phyloP scores from a whole-genome alignment of 2,329 filamentous ascomycete genomes.

The Zymoseptoria brevis region DNA sequence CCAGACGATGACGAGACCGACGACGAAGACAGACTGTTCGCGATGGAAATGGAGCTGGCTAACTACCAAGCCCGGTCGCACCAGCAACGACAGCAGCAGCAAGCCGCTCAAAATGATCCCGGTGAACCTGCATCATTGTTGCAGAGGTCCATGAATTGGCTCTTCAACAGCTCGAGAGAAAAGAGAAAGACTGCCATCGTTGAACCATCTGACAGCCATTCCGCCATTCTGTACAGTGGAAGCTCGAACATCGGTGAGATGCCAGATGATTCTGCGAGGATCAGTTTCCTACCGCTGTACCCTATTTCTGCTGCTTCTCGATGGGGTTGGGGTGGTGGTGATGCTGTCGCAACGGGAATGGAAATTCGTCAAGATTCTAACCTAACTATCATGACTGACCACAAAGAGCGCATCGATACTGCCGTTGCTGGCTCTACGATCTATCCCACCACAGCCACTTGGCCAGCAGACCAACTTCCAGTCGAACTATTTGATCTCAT shows the following conservation, averaged over 20 bases:
- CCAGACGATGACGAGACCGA: slow-evolving; percentile 2
- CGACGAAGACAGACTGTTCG: neutral
- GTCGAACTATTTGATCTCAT: slow-evolving; percentile 57
- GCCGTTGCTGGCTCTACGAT: neutral
- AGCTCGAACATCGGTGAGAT: neutral
- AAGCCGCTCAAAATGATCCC: neutral
- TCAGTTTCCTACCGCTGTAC: slow-evolving; percentile 18
- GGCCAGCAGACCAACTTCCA: slow-evolving; percentile 42
- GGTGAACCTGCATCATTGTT: neutral
- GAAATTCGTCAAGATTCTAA: slow-evolving; percentile 4
- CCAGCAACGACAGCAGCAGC: neutral
- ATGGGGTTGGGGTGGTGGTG: neutral
- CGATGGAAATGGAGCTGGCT: neutral
- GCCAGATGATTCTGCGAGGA: slow-evolving; percentile 1
- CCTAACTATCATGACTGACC: slow-evolving; percentile 15
- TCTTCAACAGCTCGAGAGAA: neutral
- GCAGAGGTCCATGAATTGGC: neutral
- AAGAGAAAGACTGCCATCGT: neutral
- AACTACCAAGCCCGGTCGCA: neutral
- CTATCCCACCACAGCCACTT: slow-evolving; percentile 17
- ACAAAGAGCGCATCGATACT: slow-evolving; percentile 11
- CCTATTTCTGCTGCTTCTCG: slow-evolving; percentile 1
- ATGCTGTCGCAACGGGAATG: neutral
- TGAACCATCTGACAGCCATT: slow-evolving; percentile 2
- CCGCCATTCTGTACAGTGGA: slow-evolving; percentile 15